Base-by-base conservation (phyloP, 2,329 filamentous ascomycete genomes). In the Ophiocordyceps polyrhachis-furcata region DNA sequence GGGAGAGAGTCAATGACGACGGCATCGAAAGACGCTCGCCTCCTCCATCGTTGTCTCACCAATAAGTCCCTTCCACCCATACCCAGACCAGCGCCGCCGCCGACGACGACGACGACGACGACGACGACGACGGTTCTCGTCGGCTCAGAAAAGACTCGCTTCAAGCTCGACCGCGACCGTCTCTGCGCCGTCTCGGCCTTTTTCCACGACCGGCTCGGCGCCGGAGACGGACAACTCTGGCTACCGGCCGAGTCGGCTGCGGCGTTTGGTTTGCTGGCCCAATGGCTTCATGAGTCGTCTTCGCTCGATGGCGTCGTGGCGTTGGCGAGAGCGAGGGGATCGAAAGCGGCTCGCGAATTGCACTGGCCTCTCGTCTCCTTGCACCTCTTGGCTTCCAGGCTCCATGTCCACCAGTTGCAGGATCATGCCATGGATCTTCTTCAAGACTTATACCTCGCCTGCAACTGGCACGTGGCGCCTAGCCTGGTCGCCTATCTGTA, bases 371-470 rank as follows among this genome's bases (percentile, higher is more conserved):
- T 76, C 7, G 68, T 76, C 44, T 66, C 67, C 32, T 61, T 76
- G 13, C 73, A 77, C 52, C 62, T 77, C 44, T 76, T 76, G 56
- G 73, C 72, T 40, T 66, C 71, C 4, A 60, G 64, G 45, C 65
- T 73, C 50, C 63, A 63, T 43, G 59, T 75, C 4, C 57, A 65
- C 25, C 61, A 62, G 9, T 62, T 76, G 9, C 73, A 77, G 52
- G 73, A 77, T 55, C 58, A 65, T 17, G 65, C 70, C 53, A 75
- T 76, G 66, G 73, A 77, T 50, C 67, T 68, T 35, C 58, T 76
- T 17, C 73, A 76, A 55, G 73, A 77, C 51, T 57, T 77, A 15
- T 75, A 76, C 53, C 68, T 77, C 37, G 65, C 67, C 14, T 66
- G 68, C 53, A 69, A 76, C 62, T 76, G 72, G 71, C 70, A 74